Base-by-base conservation (phyloP, 179 eudicot genomes). In the Sideroxylon spinosum region DNA sequence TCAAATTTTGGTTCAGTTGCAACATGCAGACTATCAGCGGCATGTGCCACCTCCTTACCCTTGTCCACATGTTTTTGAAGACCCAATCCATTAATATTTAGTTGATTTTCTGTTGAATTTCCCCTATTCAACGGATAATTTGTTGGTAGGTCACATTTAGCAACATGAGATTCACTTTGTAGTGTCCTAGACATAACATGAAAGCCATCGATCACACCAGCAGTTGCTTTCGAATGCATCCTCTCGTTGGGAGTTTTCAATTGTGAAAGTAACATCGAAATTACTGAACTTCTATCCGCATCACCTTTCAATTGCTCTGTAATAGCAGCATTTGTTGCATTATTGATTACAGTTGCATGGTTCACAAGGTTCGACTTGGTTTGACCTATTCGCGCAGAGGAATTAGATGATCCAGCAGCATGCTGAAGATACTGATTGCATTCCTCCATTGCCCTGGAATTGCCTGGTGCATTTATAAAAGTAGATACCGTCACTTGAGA, bases 381-480 rank as follows among this genome's bases (percentile, higher is more conserved):
- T 81, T 77, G 68, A 71, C 78, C 79, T 65, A 80, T 81, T 73
- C 78, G 75, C 72, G 49, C 73, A 76, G 73, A 56, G 70, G 82
- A 79, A 75, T 60, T 75, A 79, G 80, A 75, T 73, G 83, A 25
- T 56, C 70, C 70, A 75, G 84, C 71, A 56, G 82, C 73, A 73
- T 60, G 69, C 73, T 60, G 79, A 74, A 62, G 69, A 74, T 46
- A 61, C 76, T 83, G 86, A 70, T 57, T 68, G 74, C 59, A 16
- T 26, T 63, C 66, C 66, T 74, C 83, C 71, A 53, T 53, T 17
- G 56, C 69, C 75, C 60, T 79, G 55, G 83, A 76, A 82, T 76
- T 83, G 68, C 79, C 76, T 55, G 67, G 86, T 83, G 88, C 88
- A 86, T 49, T 46, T 76, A 70, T 71, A 81, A 74, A 77, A 76